A percentile compares a stretch with the other conserved stretches of the same genome.
phyloP scores from a whole-genome alignment of 768 basidiomycete species.

The Kwoniella sp. region DNA sequence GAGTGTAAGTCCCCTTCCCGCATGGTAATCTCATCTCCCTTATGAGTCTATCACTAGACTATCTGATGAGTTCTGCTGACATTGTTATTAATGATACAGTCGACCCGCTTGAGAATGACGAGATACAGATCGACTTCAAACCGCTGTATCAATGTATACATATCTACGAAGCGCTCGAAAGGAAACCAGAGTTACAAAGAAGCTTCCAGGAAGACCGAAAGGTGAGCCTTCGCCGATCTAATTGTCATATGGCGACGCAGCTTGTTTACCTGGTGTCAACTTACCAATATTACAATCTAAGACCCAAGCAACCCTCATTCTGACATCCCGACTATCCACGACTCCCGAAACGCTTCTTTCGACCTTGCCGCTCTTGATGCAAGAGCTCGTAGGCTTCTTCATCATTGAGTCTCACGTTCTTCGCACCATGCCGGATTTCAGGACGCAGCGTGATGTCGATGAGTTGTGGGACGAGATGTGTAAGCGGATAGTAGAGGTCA shows the following conservation, averaged over 20 bases:
- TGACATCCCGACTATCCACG: conserved; percentile 60
- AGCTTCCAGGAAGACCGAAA: conserved; percentile 98
- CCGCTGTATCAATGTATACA: conserved; percentile 96
- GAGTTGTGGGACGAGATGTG: conserved; percentile 92
- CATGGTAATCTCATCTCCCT: background rate
- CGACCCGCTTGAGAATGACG: conserved; percentile 87
- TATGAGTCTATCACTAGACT: background rate
- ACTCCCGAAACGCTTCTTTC: conserved; percentile 52
- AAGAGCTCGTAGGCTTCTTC: conserved; percentile 96
- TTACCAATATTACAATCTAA: too few species aligned
- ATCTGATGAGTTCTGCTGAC: background rate
- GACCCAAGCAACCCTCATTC: conserved; percentile 96
- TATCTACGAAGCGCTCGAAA: conserved; percentile 87
- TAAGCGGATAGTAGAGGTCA: conserved; percentile 68
- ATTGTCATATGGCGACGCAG: too few species aligned
- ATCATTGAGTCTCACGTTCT: conserved; percentile 93
- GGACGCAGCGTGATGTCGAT: conserved; percentile 87
- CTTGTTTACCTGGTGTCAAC: background rate
- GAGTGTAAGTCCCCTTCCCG: conserved; percentile 69
- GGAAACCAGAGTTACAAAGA: conserved; percentile 81
- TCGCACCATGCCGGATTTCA: conserved; percentile 81
- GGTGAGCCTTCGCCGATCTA: conserved; percentile 59
- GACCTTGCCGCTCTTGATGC: conserved; percentile 72
- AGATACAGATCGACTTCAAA: conserved; percentile 85
- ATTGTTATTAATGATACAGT: conserved; percentile 59